Base-by-base conservation (phyloP, 2,329 filamentous ascomycete species). In the Calonectria pteridis region DNA sequence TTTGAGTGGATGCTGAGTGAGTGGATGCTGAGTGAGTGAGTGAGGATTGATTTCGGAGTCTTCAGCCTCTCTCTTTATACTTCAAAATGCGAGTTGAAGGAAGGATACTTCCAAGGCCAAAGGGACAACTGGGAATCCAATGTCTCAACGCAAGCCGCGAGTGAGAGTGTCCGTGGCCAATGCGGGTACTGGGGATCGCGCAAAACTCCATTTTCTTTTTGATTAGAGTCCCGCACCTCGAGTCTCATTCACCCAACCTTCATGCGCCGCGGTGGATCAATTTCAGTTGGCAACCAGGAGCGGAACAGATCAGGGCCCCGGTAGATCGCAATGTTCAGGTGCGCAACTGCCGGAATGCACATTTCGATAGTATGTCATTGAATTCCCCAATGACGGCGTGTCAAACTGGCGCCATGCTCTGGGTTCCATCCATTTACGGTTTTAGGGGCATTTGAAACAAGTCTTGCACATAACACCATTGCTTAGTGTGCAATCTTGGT, bases 371-470 rank as follows among this genome's bases (percentile, higher is more conserved):
- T 40, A 2, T 13, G 33, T 23, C 55, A 20, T 62, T 62, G 13
- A 40, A 40, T 62, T 62, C 55, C 55, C 55, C 26, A 40, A 16
- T 26, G 9, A 9, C 9, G 5, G 23, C 35, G 26, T 20, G n/a
- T 40, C 23, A 40, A 62, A 62, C 55, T 11, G 26, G 16, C 16
- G 16, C 23, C n/a, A 18, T 13, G 33, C 16, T 20, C 33, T 40
- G 11, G 16, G 33, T 37, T 62, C 40, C 55, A 62, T 62, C 35
- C 33, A 10, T 40, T 37, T 40, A 28, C 33, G 23, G 23, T 28
- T 35, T 40, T 62, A n/a, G 55, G 33, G n/a, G 55, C 23, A 62
- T 62, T 62, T 62, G 55, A 62, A 62, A 62, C 55, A 62, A 58
- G 55, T 62, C 55, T 62, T 62, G 33, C 43, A 20, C 55, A 13